phyloP scores from a whole-genome alignment of 2,329 filamentous ascomycete species.

The Penicillium hesseltinei region DNA sequence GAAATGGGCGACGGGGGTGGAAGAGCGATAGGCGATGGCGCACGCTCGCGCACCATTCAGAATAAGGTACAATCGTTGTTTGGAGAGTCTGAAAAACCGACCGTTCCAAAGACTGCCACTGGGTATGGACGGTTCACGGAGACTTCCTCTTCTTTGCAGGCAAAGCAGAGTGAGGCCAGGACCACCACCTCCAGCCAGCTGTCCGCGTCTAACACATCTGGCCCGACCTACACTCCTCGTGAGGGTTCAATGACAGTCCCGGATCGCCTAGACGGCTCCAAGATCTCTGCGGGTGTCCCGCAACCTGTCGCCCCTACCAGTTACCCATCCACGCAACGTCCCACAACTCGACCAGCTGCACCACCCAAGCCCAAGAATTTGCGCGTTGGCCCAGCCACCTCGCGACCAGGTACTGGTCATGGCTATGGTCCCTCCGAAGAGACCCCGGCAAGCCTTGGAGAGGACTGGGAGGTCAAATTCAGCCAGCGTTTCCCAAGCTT shows the following conservation, averaged over 20 bases:
- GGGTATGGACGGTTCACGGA: conserved; percentile 88
- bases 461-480: conserved; percentile 70
- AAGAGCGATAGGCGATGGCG: conserved; percentile 50
- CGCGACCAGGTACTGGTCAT: conserved; percentile 23
- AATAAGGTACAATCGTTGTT: conserved; percentile 84
- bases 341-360: conserved; percentile 50
- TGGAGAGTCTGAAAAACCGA: conserved; percentile 66
- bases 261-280: conserved; percentile 18
- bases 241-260: conserved; percentile 15
- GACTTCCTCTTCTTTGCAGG: conserved; percentile 38
- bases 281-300: conserved; percentile 21
- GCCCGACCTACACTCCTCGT: conserved; percentile 18
- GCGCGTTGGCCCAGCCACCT: conserved; percentile 44
- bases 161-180: conserved; percentile 35
- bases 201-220: conserved; percentile 24
- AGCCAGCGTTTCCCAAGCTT: conserved; percentile 84
- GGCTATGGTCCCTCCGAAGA: conserved; percentile 29
- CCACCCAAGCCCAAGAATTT: conserved; percentile 63
- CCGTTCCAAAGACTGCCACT: conserved; percentile 69
- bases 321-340: conserved; percentile 28
- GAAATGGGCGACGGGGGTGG: conserved; percentile 53
- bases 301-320: conserved; percentile 15
- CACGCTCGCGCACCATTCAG: conserved; percentile 80
- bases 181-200: conserved; percentile 15
- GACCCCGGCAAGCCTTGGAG: conserved; percentile 37